Evolutionary conservation across 2,329 filamentous ascomycete species (phyloP).

Genomic region (Trichophyton benhamiae): DNA sequence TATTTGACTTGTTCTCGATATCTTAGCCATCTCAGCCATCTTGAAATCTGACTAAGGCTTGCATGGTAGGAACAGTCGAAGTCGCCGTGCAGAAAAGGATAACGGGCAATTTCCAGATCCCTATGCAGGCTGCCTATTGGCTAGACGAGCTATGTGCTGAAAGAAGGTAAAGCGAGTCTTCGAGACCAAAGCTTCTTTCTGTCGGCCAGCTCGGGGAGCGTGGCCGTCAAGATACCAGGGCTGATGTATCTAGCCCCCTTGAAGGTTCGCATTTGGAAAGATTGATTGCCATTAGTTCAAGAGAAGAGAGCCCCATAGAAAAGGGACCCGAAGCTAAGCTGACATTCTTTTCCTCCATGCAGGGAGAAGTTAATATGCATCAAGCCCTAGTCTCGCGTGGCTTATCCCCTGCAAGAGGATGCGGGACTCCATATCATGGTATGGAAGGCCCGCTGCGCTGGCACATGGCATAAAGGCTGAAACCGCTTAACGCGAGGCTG

Average conservation of each 20-base stretch:
- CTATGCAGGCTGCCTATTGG: neutral
- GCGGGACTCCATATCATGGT: neutral
- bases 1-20: slow-evolving; percentile 5
- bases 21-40: neutral
- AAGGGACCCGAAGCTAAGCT: neutral
- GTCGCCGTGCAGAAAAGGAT: slow-evolving; percentile 6
- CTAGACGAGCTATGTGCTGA: neutral
- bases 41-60: neutral
- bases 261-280: too few species aligned
- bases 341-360: neutral
- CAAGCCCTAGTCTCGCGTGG: slow-evolving; percentile 4
- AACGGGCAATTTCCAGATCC: neutral
- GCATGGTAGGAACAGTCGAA: slow-evolving; percentile 1
- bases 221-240: neutral
- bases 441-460: neutral
- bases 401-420: neutral
- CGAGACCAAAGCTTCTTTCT: neutral
- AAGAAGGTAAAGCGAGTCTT: neutral
- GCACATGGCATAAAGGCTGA: neutral
- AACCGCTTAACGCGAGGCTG: neutral
- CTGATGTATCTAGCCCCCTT: neutral
- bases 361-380: neutral
- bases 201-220: neutral
- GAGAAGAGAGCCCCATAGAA: neutral
- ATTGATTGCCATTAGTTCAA: neutral